These are phyloP conservation scores for Oemleria cerasiformis DNA, from an alignment of 306 rosid genomes.

Conservation along the genomic window DNA sequence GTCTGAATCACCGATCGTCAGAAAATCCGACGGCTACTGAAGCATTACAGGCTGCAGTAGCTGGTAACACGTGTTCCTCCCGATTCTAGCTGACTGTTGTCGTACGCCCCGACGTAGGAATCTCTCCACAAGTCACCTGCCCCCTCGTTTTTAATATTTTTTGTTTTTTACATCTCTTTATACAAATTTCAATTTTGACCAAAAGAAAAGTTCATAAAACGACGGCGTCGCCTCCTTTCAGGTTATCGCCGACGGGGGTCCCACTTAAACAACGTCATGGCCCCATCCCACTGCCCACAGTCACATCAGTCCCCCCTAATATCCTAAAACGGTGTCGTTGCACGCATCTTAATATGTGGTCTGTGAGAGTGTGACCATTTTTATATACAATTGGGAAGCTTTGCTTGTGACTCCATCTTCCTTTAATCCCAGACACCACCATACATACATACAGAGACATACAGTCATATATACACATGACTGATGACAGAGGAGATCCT, in stretches of 20 bases:
- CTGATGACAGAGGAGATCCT: not conserved
- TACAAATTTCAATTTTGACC: slow-evolving; percentile 12
- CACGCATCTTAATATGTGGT: not conserved
- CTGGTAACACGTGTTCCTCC: slow-evolving; percentile 36
- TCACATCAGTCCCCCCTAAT: slow-evolving; percentile 12
- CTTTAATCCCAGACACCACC: not conserved
- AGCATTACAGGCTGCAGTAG: not conserved
- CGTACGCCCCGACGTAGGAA: slow-evolving; percentile 22
- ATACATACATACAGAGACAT: not conserved
- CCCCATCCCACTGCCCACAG: slow-evolving; percentile 16
- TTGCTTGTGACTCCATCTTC: not conserved
- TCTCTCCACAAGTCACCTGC: slow-evolving; percentile 25
- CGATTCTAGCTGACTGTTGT: slow-evolving; percentile 27
- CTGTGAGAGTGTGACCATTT: not conserved
- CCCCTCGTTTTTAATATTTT: not conserved
- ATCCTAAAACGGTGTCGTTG: not conserved
- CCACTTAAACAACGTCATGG: slow-evolving; percentile 21
- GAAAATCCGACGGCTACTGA: slow-evolving; percentile 22
- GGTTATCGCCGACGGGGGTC: slow-evolving; percentile 25
- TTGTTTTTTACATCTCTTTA: slow-evolving; percentile 6
- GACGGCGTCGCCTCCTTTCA: slow-evolving; percentile 30
- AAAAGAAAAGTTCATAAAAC: slow-evolving; percentile 2
- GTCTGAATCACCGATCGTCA: not conserved
- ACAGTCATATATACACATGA: not conserved
- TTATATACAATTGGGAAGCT: not conserved